These are phyloP conservation scores for Phytophthora tubulina DNA, from an alignment of 352 stramenopile species.

Conservation along the genomic window DNA sequence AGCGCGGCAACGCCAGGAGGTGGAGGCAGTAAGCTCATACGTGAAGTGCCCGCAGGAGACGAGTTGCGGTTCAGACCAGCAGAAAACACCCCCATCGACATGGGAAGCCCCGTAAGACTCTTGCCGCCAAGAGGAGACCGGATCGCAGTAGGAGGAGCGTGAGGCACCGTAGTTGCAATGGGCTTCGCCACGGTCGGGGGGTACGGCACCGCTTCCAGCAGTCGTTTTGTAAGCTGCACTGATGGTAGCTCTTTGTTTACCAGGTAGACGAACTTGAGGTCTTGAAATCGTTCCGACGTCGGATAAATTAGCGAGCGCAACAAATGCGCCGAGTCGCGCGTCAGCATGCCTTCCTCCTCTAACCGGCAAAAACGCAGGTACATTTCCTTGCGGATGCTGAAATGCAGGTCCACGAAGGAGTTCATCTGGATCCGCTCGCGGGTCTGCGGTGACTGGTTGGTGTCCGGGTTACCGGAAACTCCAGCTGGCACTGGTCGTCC, in stretches of 20 bases:
- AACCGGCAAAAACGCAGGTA: slow-evolving; percentile 84
- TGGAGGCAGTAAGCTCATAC: slow-evolving; percentile 42
- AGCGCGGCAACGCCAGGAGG: slow-evolving; percentile 37
- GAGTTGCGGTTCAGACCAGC: slow-evolving; percentile 38
- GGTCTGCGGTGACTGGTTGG: slow-evolving; percentile 42
- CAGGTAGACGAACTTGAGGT: slow-evolving; percentile 90
- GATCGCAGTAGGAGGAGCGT: slow-evolving; percentile 29
- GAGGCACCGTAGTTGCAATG: slow-evolving; percentile 40
- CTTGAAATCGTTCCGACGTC: slow-evolving; percentile 85
- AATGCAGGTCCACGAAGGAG: slow-evolving; percentile 85
- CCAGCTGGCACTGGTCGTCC: slow-evolving; percentile 15
- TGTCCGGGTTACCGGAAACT: slow-evolving; percentile 22
- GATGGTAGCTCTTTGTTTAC: slow-evolving; percentile 87
- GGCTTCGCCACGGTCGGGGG: slow-evolving; percentile 43
- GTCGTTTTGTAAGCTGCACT: slow-evolving; percentile 78
- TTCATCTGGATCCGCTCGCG: slow-evolving; percentile 77
- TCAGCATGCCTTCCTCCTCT: slow-evolving; percentile 78
- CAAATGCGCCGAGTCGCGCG: slow-evolving; percentile 74
- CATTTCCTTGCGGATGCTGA: slow-evolving; percentile 90
- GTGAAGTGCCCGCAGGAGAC: slow-evolving; percentile 34
- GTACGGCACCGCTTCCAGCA: slow-evolving; percentile 77
- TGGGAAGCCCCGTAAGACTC: slow-evolving; percentile 29
- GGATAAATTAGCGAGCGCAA: slow-evolving; percentile 84
- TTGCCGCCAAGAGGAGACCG: slow-evolving; percentile 30
- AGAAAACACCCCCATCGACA: slow-evolving; percentile 52